phyloP scores from a whole-genome alignment of 2,329 filamentous ascomycete genomes.

The Amylocarpus encephaloides region DNA sequence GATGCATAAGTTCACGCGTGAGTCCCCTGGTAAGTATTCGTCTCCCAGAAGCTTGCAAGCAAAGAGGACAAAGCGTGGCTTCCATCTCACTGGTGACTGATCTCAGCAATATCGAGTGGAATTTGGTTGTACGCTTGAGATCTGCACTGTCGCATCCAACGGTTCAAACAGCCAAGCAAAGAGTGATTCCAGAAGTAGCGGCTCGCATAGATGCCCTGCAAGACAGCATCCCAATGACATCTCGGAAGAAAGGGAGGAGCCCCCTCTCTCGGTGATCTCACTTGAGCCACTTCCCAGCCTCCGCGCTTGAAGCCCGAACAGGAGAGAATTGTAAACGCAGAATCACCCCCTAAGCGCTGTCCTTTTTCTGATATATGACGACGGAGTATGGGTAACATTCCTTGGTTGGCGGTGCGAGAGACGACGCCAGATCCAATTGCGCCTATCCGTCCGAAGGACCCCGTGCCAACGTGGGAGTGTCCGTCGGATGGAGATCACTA shows the following conservation, averaged over 20 bases:
- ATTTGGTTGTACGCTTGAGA: too few relatives aligned
- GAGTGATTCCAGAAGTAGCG: conserved; percentile 5
- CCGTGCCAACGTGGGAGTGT: too few relatives aligned
- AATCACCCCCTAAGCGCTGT: neutral
- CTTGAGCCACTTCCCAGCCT: neutral
- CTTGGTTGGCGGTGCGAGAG: neutral
- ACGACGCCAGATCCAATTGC: too few relatives aligned
- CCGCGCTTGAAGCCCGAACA: neutral
- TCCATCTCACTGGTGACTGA: too few relatives aligned
- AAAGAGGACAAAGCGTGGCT: too few relatives aligned
- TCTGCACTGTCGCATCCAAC: neutral
- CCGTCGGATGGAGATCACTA: too few relatives aligned
- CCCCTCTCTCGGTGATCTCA: too few relatives aligned
- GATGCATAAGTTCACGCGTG: too few relatives aligned
- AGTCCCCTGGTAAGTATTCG: too few relatives aligned
- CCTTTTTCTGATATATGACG: neutral
- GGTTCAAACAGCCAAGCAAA: conserved; percentile 1
- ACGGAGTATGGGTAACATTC: neutral
- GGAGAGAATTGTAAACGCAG: neutral
- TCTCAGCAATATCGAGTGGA: too few relatives aligned
- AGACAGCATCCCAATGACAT: neutral
- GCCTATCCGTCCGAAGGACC: too few relatives aligned
- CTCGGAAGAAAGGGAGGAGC: neutral
- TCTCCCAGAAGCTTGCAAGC: too few relatives aligned
- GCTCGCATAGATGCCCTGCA: conserved; percentile 1